Evolutionary conservation across 2,329 filamentous ascomycete genomes (phyloP), one percentile per base, ranked within the genome.

Genomic region (Botryotinia narcissicola): DNA sequence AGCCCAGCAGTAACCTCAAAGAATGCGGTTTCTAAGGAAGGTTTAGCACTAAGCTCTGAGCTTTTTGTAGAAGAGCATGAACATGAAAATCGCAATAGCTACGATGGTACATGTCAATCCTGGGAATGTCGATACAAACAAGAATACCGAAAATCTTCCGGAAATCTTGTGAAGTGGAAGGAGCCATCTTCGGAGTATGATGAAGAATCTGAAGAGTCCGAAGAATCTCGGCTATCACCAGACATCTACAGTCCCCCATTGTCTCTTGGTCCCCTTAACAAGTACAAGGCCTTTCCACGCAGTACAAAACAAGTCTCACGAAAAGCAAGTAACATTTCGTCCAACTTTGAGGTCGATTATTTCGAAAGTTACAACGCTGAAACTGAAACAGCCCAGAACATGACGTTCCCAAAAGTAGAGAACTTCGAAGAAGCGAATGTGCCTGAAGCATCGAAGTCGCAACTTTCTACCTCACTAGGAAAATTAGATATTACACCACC

Each of bases 61-160:
- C 44, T 22, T 29, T 66, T 16, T n/a, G 37, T 44, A n/a, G 40
- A 20, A n/a, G 48, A 44, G 22, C n/a, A 42, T 32, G n/a, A 44
- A 32, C 48, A 42, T 32, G 25, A 44, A 22, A 20, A 25, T 32
- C 66, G 66, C 37, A 32, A 69, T 57, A 59, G 35, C 42, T 54
- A 32, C 20, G 61, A 57, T 67, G 61, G 35, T 67, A 72, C 37
- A n/a, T 67, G 46, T 18, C 46, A 42, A 18, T 72, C 70, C 16
- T 72, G 70, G 70, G 70, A 72, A 59, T 37, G 44, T 20, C 70
- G 61, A 35, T 72, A 72, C 42, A 72, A 44, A 42, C 18, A 72
- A 20, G 70, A 64, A 42, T 72, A 54, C 32, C 70, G 59, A 22
- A 72, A 29, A 16, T 72, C 70, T 42, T 14, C 10, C 4, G 60